Evolutionary conservation across 495 filamentous ascomycete genomes (phyloP).

Genomic region (Penicillium angulare): DNA sequence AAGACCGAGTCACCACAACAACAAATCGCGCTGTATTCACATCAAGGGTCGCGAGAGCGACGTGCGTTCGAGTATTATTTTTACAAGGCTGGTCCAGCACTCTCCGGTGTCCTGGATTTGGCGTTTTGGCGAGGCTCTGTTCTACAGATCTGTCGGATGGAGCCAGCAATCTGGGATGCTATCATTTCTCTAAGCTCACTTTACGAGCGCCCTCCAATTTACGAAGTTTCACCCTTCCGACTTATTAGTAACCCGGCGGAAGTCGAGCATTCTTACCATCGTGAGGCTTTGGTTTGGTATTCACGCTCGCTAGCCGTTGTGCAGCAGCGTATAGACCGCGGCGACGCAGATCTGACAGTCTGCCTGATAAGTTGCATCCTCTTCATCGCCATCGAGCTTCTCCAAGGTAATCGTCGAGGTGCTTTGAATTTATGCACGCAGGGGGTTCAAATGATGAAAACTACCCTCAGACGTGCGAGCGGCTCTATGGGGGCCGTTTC

Average conservation of each 20-base stretch:
- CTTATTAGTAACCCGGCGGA: slow-evolving; percentile 18
- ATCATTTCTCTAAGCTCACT: slow-evolving; percentile 21
- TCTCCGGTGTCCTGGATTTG: slow-evolving; percentile 16
- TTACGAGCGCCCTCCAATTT: slow-evolving; percentile 21
- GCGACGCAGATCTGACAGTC: slow-evolving; percentile 31
- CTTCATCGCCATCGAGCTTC: slow-evolving; percentile 54
- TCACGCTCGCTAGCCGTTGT: slow-evolving; percentile 42
- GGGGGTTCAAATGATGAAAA: slow-evolving; percentile 24
- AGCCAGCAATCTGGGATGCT: slow-evolving; percentile 25
- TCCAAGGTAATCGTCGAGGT: slow-evolving; percentile 46
- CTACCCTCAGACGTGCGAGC: neutral
- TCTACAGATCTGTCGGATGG: slow-evolving; percentile 18
- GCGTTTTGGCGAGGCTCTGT: slow-evolving; percentile 19
- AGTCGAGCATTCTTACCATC: slow-evolving; percentile 10
- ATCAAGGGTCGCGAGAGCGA: slow-evolving; percentile 13
- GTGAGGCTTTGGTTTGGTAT: slow-evolving; percentile 38
- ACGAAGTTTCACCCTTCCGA: slow-evolving; percentile 9
- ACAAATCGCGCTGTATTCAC: slow-evolving; percentile 1
- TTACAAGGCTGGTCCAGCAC: slow-evolving; percentile 13
- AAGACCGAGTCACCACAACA: neutral
- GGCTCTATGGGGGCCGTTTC: neutral
- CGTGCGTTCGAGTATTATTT: slow-evolving; percentile 25
- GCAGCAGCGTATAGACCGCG: slow-evolving; percentile 25
- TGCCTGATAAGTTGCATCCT: slow-evolving; percentile 50
- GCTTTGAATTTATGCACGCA: slow-evolving; percentile 44